A percentile compares a stretch with the other conserved stretches of the same genome.
phyloP scores from a whole-genome alignment of 1,139 yeast genomes.

The Candida buenavistaensis region DNA sequence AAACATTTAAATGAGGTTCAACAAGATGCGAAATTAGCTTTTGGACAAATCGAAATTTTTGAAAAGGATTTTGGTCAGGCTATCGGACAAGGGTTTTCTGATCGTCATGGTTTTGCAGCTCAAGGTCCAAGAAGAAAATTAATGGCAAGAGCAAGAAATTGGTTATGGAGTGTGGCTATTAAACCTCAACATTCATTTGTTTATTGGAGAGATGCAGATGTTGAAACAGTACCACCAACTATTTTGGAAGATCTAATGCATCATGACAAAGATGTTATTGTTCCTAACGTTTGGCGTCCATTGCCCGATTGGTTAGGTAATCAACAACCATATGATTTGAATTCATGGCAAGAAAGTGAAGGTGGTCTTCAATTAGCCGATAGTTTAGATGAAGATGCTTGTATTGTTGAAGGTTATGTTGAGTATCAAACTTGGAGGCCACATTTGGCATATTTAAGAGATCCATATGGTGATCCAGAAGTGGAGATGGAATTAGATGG shows the following conservation, averaged over 20 bases:
- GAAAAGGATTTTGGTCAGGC: conserved; percentile 55
- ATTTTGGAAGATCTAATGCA: conserved; percentile 55
- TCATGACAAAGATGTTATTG: conserved; percentile 54
- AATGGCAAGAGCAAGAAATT: conserved; percentile 56
- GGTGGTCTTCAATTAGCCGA: conserved; percentile 81
- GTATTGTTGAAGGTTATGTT: conserved; percentile 88
- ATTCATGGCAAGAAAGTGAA: conserved; percentile 88
- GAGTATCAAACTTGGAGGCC: conserved; percentile 95
- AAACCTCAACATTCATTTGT: conserved; percentile 54
- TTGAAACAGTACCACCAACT: conserved; percentile 52
- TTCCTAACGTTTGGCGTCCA: conserved; percentile 92
- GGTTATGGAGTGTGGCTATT: conserved; percentile 53
- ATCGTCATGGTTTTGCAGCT: conserved; percentile 55
- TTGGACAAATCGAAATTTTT: conserved; percentile 57
- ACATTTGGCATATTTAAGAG: conserved; percentile 83
- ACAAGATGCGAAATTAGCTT: conserved; percentile 44
- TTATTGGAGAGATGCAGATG: conserved; percentile 60
- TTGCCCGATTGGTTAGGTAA: conserved; percentile 86
- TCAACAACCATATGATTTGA: conserved; percentile 87
- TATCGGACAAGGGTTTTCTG: conserved; percentile 53
- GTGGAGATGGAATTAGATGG: conserved; percentile 89
- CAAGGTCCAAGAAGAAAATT: conserved; percentile 55
- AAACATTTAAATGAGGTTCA: conserved; percentile 46
- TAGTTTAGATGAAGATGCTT: conserved; percentile 79
- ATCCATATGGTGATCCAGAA: conserved; percentile 83